Conservation (phyloP, 495 filamentous ascomycete genomes). For the Talaromyces proteolyticus region DNA sequence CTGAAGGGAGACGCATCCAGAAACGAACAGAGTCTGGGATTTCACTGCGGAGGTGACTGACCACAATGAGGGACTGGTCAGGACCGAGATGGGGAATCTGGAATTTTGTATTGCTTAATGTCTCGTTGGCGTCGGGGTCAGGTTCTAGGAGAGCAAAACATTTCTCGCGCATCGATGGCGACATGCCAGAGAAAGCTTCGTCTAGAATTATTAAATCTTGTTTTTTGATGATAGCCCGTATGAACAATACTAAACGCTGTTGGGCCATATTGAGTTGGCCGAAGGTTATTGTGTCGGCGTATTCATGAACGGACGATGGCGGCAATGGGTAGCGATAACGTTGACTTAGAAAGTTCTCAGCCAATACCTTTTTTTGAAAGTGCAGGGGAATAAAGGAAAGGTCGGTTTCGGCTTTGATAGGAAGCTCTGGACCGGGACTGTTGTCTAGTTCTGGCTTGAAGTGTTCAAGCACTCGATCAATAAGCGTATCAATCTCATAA, state of each 20-base stretch:
- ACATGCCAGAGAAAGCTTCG: conserved; percentile 89
- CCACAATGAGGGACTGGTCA: conserved; percentile 73
- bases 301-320: conserved; percentile 27
- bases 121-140: conserved; percentile 4
- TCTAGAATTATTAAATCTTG: conserved; percentile 90
- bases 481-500: conserved; percentile 42
- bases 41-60: conserved; percentile 87
- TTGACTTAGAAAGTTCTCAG: too few relatives aligned
- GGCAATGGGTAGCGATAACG: neutral
- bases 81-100: conserved; percentile 35
- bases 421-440: neutral
- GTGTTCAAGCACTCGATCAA: conserved; percentile 63
- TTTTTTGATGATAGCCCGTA: conserved; percentile 74
- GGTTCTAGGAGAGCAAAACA: conserved; percentile 71
- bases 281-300: conserved; percentile 66
- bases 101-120: conserved; percentile 7
- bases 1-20: conserved; percentile 71
- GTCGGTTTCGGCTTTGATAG: neutral
- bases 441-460: conserved; percentile 67
- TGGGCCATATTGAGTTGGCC: conserved; percentile 69
- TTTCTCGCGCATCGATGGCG: conserved; percentile 72
- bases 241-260: conserved; percentile 78
- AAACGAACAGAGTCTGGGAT: conserved; percentile 72
- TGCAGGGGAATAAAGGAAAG: conserved; percentile 1
- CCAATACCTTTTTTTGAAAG: neutral